A percentile compares a stretch with the other conserved stretches of the same genome.
Evolutionary conservation across 2,329 filamentous ascomycete species (phyloP).

Genomic region (Epicoccum nigrum): DNA sequence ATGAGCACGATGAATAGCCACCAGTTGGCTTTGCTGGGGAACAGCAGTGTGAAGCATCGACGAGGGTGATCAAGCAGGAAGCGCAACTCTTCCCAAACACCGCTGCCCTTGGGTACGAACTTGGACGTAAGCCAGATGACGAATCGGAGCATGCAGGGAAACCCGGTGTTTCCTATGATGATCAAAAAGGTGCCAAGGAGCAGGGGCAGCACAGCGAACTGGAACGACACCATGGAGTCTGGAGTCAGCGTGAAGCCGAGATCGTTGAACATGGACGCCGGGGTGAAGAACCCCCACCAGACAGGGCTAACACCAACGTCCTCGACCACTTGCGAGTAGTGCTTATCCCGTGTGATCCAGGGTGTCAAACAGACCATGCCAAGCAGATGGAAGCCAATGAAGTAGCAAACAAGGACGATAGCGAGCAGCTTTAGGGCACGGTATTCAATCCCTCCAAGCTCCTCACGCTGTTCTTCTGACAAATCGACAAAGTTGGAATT

Average conservation of each 20-base stretch:
- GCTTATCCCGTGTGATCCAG: constrained; percentile 73
- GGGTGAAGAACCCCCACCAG: constrained; percentile 94
- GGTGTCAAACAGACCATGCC: constrained; percentile 75
- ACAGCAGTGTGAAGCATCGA: constrained; percentile 93
- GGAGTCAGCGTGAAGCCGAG: constrained; percentile 91
- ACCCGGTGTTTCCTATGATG: constrained; percentile 92
- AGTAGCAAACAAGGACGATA: constrained; percentile 77
- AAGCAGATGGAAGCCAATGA: constrained; percentile 79
- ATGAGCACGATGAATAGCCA: constrained; percentile 91
- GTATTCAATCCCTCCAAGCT: constrained; percentile 96
- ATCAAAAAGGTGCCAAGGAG: constrained; percentile 84
- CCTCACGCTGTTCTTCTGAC: constrained; percentile 88
- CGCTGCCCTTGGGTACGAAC: constrained; percentile 67
- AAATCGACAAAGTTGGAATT: constrained; percentile 93
- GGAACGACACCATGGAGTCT: constrained; percentile 92
- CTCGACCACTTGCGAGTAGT: constrained; percentile 68
- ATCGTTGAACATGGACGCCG: constrained; percentile 90
- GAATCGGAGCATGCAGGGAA: constrained; percentile 91
- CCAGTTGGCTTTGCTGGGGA: constrained; percentile 90
- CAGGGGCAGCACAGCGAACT: constrained; percentile 74
- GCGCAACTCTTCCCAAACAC: constrained; percentile 84
- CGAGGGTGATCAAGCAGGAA: constrained; percentile 94
- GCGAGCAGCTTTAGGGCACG: constrained; percentile 86
- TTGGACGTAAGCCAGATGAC: constrained; percentile 84
- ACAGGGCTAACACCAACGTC: constrained; percentile 66